Conservation (phyloP, 2,329 filamentous ascomycete species). For the Madurella fahalii region DNA sequence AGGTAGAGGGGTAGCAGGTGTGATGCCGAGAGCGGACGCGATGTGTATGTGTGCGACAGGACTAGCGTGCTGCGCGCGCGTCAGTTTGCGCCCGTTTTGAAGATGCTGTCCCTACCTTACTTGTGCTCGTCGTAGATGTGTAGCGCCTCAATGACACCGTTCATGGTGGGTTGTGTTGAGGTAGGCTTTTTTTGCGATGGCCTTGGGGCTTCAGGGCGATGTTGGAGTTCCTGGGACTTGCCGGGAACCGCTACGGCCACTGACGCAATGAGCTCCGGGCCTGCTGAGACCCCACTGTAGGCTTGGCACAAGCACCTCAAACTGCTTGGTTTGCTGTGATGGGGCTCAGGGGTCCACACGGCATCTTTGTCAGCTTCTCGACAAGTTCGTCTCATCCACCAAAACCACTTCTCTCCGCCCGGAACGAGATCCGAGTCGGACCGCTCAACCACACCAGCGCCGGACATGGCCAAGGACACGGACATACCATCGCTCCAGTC, state of each 20-base stretch:
- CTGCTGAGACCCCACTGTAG: neutral
- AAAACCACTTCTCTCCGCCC: neutral
- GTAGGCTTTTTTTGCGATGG: neutral
- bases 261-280: conserved; percentile 24
- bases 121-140: conserved; percentile 97
- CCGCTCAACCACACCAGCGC: conserved; percentile 2
- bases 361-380: neutral
- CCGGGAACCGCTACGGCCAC: conserved; percentile 11
- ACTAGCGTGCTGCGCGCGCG: conserved; percentile 66
- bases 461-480: conserved; percentile 44
- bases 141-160: conserved; percentile 85
- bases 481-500: conserved; percentile 45
- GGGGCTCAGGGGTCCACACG: neutral
- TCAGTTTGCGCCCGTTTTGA: conserved; percentile 1
- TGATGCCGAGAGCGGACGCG: conserved; percentile 70
- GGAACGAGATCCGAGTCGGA: too few relatives aligned
- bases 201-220: neutral
- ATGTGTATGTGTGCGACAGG: conserved; percentile 84
- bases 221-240: neutral
- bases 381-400: neutral
- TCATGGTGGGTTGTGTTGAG: conserved; percentile 50
- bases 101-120: conserved; percentile 45
- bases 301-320: neutral
- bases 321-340: too few relatives aligned
- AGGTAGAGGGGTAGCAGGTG: conserved; percentile 84